Conservation (phyloP, 192 early-diverging fungal genomes). For the Pecoramyces ruminantium region DNA sequence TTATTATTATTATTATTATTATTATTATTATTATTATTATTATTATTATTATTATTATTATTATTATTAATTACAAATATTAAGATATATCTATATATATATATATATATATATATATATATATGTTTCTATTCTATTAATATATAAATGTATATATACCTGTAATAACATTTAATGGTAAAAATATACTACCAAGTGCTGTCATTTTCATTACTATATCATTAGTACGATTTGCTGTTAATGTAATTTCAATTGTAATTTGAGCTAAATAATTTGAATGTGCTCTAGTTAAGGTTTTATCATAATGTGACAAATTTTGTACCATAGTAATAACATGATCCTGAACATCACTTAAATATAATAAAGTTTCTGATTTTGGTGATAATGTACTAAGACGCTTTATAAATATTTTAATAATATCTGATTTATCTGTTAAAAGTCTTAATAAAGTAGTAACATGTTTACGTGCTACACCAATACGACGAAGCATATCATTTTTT, state of each 20-base stretch:
- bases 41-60: no score
- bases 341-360: slow-evolving; percentile 67
- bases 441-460: slow-evolving; percentile 50
- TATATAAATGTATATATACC: not conserved
- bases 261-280: slow-evolving; percentile 73
- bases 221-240: slow-evolving; percentile 4
- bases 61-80: no score
- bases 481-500: slow-evolving; percentile 52
- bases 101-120: no score
- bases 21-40: not conserved
- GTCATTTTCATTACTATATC: not conserved
- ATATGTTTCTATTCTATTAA: no score
- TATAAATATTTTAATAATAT: slow-evolving; percentile 51
- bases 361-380: slow-evolving; percentile 22
- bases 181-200: not conserved
- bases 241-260: slow-evolving; percentile 52
- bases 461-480: slow-evolving; percentile 57
- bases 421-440: slow-evolving; percentile 45
- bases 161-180: not conserved
- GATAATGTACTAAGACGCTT: slow-evolving; percentile 16
- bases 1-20: not conserved
- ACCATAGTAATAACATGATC: slow-evolving; percentile 55
- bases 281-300: slow-evolving; percentile 49
- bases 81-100: no score
- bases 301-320: slow-evolving; percentile 49